Base-by-base conservation (phyloP, 2,329 filamentous ascomycete species). In the Zasmidium citrigriseum region DNA sequence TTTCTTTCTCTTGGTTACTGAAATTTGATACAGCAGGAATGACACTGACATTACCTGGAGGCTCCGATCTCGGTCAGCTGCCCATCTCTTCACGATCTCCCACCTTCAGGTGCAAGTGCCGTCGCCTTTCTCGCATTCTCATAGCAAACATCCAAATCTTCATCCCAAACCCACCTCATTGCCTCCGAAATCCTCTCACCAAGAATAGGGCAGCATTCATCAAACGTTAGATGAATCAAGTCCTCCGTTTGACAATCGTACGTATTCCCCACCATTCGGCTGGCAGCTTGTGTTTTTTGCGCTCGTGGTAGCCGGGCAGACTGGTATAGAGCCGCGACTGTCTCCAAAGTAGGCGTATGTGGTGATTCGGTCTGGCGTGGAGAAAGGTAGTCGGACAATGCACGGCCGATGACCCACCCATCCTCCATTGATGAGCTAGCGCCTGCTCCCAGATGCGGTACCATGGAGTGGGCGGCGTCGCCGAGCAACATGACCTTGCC, bases 381-480 rank as follows among this genome's bases (percentile, higher is more conserved):
- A n/a, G n/a, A n/a, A 61, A 70, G 54, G 67, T 66, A 21, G 67
- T 67, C 66, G 44, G 52, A 46, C 10, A 73, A 61, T 54, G 76
- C 71, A 52, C 72, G 21, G 20, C 46, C 72, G 29, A 83, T 73
- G 0, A 79, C 68, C 25, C 82, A 74, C 1, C 77, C 78, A 59
- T 85, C 83, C 67, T 86, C 83, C 55, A 85, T 77, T 14, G 82
- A 82, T 65, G 81, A 79, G 2, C 82, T 81, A 1, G 83, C 83
- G 3, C 83, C 83, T 0, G 82, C 78, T 2, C 83, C 83, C 9
- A 82, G 78, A 67, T 85, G 82, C 0, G 83, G 83, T 0, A 79
- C 80, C 0, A 76, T 73, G 0, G 83, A 82, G 62, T 86, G 83
- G 3, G 84, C 84, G 0, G 83, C 82, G 61, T 86, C 83, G 10